Evolutionary conservation across 345 rosid species (phyloP), one percentile per base, ranked within the genome.

Genomic region (Populus pruinosa): DNA sequence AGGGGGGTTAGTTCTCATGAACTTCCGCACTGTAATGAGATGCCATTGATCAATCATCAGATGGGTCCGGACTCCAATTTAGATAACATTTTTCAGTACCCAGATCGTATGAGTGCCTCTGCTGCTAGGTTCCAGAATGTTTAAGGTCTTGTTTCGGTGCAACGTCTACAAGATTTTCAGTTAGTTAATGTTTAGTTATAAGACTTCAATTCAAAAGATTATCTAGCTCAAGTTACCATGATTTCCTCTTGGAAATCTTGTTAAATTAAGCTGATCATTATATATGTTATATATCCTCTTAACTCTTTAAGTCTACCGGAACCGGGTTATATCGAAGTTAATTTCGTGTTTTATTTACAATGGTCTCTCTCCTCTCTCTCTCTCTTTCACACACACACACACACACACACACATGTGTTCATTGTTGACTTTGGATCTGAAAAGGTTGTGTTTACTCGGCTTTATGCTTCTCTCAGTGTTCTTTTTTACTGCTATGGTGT

Each of bases 121-220:
- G 83, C 88, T 16, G 83, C 88, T 38, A 77, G 89, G 79, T 77
- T 85, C 69, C 85, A 77, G 33, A 85, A 82, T 83, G 77, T 76
- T 63, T 85, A 75, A 76, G 39, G 13, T 16, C 41, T 67, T 31
- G 16, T 67, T 11, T 11, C 3, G 64, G 29, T 67, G 13, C 12
- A 20, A 18, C 41, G 47, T 11, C 64, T 23, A 23, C 27, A n/a
- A 56, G 2, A 50, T 50, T 50, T 3, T n/a, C n/a, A n/a, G 10
- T 55, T 49, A 4, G 0, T 49, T 6, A 21, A 55, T 8, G 25
- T n/a, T 10, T 21, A 55, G 61, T 55, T 20, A 21, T 21, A 55
- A 21, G 25, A 55, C 23, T 55, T 55, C 12, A 55, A 8, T 7
- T n/a, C 61, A 21, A 20, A 55, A 55, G n/a, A 20, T 55, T 20